These are phyloP conservation scores for Globisporangium echinulatum DNA, from an alignment of 352 stramenopile genomes.

Conservation along the genomic window DNA sequence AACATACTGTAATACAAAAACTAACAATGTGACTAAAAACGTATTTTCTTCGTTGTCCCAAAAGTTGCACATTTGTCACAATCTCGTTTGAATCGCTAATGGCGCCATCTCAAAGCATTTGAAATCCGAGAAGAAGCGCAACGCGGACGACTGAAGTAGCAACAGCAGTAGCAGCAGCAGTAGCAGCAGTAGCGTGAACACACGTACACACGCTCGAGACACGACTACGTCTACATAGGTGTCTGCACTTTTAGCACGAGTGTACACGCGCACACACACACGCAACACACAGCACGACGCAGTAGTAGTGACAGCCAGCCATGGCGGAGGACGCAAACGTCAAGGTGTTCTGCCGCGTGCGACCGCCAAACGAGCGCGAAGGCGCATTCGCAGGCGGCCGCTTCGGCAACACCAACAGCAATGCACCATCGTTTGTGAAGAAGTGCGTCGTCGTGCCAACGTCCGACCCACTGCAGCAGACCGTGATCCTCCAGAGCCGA, in stretches of 20 bases:
- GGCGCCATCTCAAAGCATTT: constrained; percentile 1
- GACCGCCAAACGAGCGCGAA: constrained; percentile 75
- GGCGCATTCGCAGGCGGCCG: constrained; percentile 14
- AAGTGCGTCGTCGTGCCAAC: constrained; percentile 57
- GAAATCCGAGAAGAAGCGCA: constrained; percentile 1
- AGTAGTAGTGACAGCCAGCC: neutral
- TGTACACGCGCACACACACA: neutral
- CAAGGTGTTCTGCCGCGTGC: constrained; percentile 83
- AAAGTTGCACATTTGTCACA: neutral
- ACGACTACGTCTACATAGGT: too few relatives aligned
- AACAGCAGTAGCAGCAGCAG: neutral
- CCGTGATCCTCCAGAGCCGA: constrained; percentile 51
- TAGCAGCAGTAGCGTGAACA: neutral
- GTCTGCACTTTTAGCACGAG: too few relatives aligned
- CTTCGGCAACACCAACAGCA: neutral
- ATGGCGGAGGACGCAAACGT: constrained; percentile 67
- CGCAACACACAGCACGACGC: neutral
- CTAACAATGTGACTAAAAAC: neutral
- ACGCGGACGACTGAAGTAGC: neutral
- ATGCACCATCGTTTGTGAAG: constrained; percentile 29
- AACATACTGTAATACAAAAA: neutral
- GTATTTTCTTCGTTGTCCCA: neutral
- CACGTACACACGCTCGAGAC: too few relatives aligned
- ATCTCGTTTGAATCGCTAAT: neutral
- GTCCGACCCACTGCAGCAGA: constrained; percentile 43